phyloP scores from a whole-genome alignment of 2,329 filamentous ascomycete species.

The Xylariales sp. region DNA sequence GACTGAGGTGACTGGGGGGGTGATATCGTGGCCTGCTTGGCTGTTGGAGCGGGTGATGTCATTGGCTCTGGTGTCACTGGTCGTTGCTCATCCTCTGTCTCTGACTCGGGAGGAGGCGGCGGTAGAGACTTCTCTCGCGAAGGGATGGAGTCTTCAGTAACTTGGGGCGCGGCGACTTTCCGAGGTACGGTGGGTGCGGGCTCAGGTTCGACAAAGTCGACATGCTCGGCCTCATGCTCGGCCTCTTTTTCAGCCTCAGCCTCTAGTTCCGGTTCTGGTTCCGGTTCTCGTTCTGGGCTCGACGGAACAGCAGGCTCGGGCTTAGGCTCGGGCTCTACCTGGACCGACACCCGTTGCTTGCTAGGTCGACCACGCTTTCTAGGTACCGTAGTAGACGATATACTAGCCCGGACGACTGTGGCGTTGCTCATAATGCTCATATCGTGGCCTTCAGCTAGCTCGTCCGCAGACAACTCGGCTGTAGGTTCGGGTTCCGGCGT shows the following conservation, averaged over 20 bases:
- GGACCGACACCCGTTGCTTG: slow-evolving; percentile 50
- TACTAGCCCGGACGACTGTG: slow-evolving; percentile 55
- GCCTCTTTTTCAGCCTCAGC: slow-evolving; percentile 37
- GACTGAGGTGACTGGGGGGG: slow-evolving; percentile 78
- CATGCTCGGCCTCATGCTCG: slow-evolving; percentile 41
- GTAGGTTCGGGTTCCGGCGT: slow-evolving; percentile 27
- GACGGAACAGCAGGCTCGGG: slow-evolving; percentile 22
- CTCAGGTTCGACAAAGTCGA: slow-evolving; percentile 39
- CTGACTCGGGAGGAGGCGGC: slow-evolving; percentile 44
- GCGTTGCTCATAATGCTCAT: slow-evolving; percentile 57
- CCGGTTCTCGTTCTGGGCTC: slow-evolving; percentile 31
- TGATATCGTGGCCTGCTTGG: slow-evolving; percentile 66
- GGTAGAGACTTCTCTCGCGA: slow-evolving; percentile 46
- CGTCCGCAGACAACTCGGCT: slow-evolving; percentile 43
- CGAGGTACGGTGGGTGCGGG: slow-evolving; percentile 34
- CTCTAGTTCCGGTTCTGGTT: slow-evolving; percentile 36
- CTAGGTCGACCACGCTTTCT: slow-evolving; percentile 52
- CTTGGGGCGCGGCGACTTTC: slow-evolving; percentile 38
- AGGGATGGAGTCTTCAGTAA: slow-evolving; percentile 31
- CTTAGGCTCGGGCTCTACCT: slow-evolving; percentile 45
- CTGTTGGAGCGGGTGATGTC: slow-evolving; percentile 59
- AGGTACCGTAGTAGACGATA: slow-evolving; percentile 41
- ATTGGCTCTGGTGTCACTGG: slow-evolving; percentile 58
- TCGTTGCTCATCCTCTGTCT: slow-evolving; percentile 35
- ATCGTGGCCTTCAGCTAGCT: slow-evolving; percentile 52